A percentile compares a stretch with the other conserved stretches of the same genome.
Conservation (phyloP, 768 basidiomycete species). For the Auricularia heimuer region DNA sequence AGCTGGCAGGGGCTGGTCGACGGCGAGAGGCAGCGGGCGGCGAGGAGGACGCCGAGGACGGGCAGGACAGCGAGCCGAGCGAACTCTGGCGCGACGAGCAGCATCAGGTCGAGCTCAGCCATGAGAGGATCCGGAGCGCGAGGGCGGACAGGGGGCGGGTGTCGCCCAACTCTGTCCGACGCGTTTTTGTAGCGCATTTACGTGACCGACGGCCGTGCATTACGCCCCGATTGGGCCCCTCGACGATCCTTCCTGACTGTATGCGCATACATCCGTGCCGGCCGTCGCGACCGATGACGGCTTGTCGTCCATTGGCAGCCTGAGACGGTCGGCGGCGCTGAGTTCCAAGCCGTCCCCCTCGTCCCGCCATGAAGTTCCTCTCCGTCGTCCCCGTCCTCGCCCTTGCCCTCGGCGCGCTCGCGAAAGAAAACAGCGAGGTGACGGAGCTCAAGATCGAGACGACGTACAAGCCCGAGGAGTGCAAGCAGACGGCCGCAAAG, state of each 20-base stretch:
- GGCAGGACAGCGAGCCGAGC: background rate
- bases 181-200: background rate
- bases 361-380: background rate
- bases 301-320: background rate
- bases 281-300: background rate
- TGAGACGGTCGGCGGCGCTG: background rate
- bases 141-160: background rate
- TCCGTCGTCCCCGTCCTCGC: background rate
- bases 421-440: background rate
- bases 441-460: constrained; percentile 52
- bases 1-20: background rate
- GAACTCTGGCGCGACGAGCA: background rate
- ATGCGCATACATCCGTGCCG: too few species aligned
- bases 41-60: background rate
- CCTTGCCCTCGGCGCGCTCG: background rate
- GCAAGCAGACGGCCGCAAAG: constrained; percentile 27
- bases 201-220: background rate
- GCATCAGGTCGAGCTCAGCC: background rate
- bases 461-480: constrained; percentile 48
- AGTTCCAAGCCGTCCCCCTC: background rate
- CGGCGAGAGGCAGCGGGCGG: background rate
- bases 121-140: background rate
- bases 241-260: background rate
- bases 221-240: background rate
- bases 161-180: background rate